A percentile compares a stretch with the other conserved stretches of the same genome.
These are phyloP conservation scores for Tuber melanosporum DNA, from an alignment of 495 filamentous ascomycete genomes.

Conservation along the genomic window DNA sequence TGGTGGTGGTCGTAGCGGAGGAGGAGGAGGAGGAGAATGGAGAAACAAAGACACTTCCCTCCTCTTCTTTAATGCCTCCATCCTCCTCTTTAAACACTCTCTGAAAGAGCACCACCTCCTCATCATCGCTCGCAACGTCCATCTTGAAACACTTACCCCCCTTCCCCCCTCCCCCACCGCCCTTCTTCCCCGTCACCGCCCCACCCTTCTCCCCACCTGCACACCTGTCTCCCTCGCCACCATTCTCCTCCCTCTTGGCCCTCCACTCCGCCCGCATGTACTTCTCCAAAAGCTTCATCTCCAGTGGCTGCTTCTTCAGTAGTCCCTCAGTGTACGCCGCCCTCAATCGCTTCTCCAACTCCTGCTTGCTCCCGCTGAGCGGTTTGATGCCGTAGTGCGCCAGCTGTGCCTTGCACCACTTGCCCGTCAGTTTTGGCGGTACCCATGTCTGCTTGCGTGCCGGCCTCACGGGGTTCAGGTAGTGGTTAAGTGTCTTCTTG, in stretches of 20 bases:
- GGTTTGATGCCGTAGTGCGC: constrained; percentile 33
- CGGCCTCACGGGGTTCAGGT: constrained; percentile 24
- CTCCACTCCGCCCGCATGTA: constrained; percentile 36
- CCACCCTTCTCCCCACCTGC: constrained; percentile 9
- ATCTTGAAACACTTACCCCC: constrained; percentile 13
- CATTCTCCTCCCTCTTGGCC: constrained; percentile 16
- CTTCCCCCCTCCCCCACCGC: neutral
- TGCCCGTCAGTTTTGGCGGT: constrained; percentile 30
- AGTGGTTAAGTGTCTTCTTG: constrained; percentile 23
- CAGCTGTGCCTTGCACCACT: constrained; percentile 34
- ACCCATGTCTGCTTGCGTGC: constrained; percentile 25
- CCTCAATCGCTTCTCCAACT: constrained; percentile 23
- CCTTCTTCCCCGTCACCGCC: constrained; percentile 15
- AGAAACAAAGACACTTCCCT: neutral
- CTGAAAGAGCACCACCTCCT: constrained; percentile 9
- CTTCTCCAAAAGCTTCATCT: constrained; percentile 33
- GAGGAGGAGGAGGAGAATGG: neutral
- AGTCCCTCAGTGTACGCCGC: constrained; percentile 18
- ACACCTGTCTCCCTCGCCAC: neutral
- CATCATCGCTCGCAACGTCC: constrained; percentile 17
- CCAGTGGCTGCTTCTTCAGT: constrained; percentile 27
- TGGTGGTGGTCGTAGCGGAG: neutral
- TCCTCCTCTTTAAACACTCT: constrained; percentile 4
- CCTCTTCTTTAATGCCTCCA: neutral
- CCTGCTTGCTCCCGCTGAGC: constrained; percentile 21